Base-by-base conservation (phyloP, 108 stramenopile species). In the Pseudonitzschia pungens region DNA sequence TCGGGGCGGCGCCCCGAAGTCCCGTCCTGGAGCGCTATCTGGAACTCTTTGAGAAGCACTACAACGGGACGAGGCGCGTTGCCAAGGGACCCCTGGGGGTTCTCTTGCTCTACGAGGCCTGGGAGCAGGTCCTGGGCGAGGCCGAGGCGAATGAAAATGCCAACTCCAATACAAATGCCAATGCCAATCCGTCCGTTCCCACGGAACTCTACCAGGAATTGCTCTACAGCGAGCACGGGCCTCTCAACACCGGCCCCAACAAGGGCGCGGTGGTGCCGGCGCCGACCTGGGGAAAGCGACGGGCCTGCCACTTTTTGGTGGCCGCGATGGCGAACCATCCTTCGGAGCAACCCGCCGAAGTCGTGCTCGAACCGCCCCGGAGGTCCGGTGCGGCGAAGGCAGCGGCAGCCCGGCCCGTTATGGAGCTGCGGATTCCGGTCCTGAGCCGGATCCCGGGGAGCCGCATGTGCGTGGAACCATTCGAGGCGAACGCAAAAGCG, bases 231-330 rank as follows among this genome's bases (percentile, higher is more conserved):
- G 60, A 69, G 18, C 51, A 73, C 12, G 21, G 80, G 15, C 81
- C 44, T 75, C 82, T 68, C 20, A 67, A 86, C 70, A 29, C 69
- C 18, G 32, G 32, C 0, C 20, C 22, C 10, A 55, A 55, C 54
- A 55, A 10, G 54, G 54, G 54, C 6, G 54, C 22, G 22, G 67
- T 67, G 73, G 82, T 53, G n/a, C 79, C 84, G 33, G 70, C 83
- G 32, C 84, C 85, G 18, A 73, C 76, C 15, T 85, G 84, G 84
- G 92, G 89, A 15, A 76, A 71, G 58, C 83, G 92, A 21, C 84
- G 89, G 1, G 89, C 89, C 0, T 90, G 89, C 74, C 85, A 89
- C 63, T 87, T 90, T 81, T 60, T 91, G 18, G 92, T 89, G 27
- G 86, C 86, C 33, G 81, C 79, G 16, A 11, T 24, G n/a, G 72